Percentiles rank a stretch among this genome's conserved stretches.
Evolutionary conservation across 352 stramenopile species (phyloP).

Genomic region (Phytophthora cajani): DNA sequence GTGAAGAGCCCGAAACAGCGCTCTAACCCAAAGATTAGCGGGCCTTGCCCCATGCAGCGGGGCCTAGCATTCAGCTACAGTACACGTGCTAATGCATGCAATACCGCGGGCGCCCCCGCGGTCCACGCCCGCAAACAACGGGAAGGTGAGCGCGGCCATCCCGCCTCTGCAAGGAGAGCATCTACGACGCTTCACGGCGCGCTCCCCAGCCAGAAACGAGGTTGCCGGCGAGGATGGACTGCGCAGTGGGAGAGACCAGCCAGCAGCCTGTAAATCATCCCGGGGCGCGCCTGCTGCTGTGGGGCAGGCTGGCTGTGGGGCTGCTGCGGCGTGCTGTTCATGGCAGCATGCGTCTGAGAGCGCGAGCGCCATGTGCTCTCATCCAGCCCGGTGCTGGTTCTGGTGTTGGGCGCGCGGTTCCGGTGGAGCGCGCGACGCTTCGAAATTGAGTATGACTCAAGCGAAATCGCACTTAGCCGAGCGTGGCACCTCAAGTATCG

Average conservation of each 20-base stretch:
- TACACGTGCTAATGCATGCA: not conserved
- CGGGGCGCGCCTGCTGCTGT: not conserved
- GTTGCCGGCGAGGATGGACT: slow-evolving; percentile 12
- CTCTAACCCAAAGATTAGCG: too few relatives aligned
- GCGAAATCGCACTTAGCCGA: not conserved
- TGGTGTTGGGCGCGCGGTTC: slow-evolving; percentile 16
- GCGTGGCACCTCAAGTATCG: slow-evolving; percentile 11
- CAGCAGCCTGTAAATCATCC: slow-evolving; percentile 16
- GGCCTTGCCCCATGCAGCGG: too few relatives aligned
- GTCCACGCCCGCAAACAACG: not conserved
- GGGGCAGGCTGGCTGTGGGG: not conserved
- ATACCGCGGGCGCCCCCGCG: not conserved
- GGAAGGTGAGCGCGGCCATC: not conserved
- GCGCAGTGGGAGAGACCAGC: slow-evolving; percentile 28
- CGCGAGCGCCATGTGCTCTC: not conserved
- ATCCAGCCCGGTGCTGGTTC: not conserved
- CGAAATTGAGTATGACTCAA: slow-evolving; percentile 19
- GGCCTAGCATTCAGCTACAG: not conserved
- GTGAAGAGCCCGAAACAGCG: too few relatives aligned
- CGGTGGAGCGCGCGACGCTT: slow-evolving; percentile 17
- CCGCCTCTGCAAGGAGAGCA: slow-evolving; percentile 6
- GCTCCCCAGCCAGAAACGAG: slow-evolving; percentile 29
- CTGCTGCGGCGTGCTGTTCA: not conserved
- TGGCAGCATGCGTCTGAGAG: not conserved
- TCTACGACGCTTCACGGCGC: slow-evolving; percentile 27